Evolutionary conservation across 2,329 filamentous ascomycete species (phyloP).

Genomic region (Calonectria pseudoturangicola): DNA sequence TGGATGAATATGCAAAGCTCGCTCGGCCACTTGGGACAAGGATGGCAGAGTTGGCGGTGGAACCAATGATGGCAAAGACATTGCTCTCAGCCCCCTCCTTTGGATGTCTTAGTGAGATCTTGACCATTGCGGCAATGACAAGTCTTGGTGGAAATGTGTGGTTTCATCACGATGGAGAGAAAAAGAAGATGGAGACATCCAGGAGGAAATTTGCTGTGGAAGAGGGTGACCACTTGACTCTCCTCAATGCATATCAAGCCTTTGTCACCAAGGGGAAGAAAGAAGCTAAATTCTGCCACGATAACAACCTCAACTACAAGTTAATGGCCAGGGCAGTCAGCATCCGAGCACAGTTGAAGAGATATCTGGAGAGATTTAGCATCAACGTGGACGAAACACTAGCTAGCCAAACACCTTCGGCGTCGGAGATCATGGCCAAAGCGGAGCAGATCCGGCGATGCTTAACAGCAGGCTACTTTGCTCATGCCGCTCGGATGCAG

Average conservation of each 20-base stretch:
- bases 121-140: conserved; percentile 96
- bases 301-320: conserved; percentile 92
- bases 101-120: conserved; percentile 87
- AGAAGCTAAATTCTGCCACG: conserved; percentile 89
- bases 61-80: conserved; percentile 96
- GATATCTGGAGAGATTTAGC: conserved; percentile 90
- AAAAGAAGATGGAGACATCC: conserved; percentile 83
- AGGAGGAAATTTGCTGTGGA: conserved; percentile 90
- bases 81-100: conserved; percentile 85
- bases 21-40: conserved; percentile 90
- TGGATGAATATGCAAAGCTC: conserved; percentile 93
- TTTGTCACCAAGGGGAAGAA: conserved; percentile 90
- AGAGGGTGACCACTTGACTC: conserved; percentile 94
- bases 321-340: conserved; percentile 87
- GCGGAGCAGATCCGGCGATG: conserved; percentile 88
- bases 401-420: conserved; percentile 56
- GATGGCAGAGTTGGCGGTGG: conserved; percentile 95
- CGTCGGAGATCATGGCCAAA: conserved; percentile 60
- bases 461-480: conserved; percentile 92
- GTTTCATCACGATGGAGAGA: conserved; percentile 86
- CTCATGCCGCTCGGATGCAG: conserved; percentile 95
- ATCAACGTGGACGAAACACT: conserved; percentile 80
- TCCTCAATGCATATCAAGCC: conserved; percentile 94
- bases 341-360: conserved; percentile 88
- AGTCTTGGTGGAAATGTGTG: conserved; percentile 89